Base-by-base conservation (phyloP, 1,284 basidiomycete genomes). In the Anthracocystis setariae region DNA sequence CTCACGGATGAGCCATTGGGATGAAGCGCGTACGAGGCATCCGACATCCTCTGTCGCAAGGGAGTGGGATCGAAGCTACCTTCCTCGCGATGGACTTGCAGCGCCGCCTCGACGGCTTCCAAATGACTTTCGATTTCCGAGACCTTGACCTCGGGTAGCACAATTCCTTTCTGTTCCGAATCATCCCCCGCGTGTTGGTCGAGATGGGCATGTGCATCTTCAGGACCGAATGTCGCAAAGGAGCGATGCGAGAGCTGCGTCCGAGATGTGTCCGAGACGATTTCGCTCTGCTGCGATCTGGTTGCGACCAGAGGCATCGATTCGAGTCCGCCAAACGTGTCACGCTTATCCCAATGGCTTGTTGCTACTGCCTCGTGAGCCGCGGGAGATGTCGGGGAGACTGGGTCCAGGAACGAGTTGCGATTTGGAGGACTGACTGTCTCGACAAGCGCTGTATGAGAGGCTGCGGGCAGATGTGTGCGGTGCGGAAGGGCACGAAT, bases 11-110 rank as follows among this genome's bases (percentile, higher is more conserved):
- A 71, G 10, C 58, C 18, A 50, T 71, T 65, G 24, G 49, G 49
- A 25, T 71, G 68, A 40, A 56, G 33, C 13, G 33, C 49, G 35
- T 67, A 65, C 0, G 62, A 60, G 12, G 54, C 46, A 17, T 61
- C 54, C 10, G 68, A 71, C 53, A 71, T 71, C 25, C 68, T 43
- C 54, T 71, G 68, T 3, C 62, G 62, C 40, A 71, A 48, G 18
- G 62, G 65, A 12, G 62, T 65, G 9, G 62, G 48, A 21, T 67
- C 64, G 60, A 73, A 73, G 37, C 64, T 73, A 27, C 70, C 65
- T 23, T 61, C 70, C 21, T 63, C 44, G 17, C 53, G 53, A 24
- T 73, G 63, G 57, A 63, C 56, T 35, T 67, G 64, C 49, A 73
- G 27, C 12, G 70, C 70, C 2, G 70, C 70, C 39, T 73, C 70